Conservation (phyloP, 2,329 filamentous ascomycete species). For the Hypocreales sp. region DNA sequence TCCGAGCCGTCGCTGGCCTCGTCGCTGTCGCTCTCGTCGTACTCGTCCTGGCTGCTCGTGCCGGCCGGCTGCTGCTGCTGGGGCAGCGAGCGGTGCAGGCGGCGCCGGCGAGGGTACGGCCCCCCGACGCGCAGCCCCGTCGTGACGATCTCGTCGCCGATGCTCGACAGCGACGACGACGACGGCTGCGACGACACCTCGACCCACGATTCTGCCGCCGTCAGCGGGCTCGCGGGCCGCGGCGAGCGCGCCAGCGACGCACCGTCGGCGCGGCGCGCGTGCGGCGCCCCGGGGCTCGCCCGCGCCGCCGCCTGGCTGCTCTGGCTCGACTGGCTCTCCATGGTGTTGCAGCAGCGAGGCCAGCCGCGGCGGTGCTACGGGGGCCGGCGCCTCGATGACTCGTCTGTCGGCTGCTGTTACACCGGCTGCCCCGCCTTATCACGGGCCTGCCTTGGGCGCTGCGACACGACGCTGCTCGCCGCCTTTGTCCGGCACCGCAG, state of each 20-base stretch:
- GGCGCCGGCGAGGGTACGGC: constrained; percentile 45
- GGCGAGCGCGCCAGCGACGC: constrained; percentile 5
- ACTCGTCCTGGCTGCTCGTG: constrained; percentile 80
- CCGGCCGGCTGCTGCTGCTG: constrained; percentile 27
- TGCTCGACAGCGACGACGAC: constrained; percentile 79
- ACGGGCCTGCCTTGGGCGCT: too few species aligned
- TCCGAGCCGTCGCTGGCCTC: constrained; percentile 42
- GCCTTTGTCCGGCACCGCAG: too few species aligned
- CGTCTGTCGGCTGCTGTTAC: too few species aligned
- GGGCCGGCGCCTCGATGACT: too few species aligned
- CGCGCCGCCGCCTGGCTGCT: constrained; percentile 11
- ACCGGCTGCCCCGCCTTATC: too few species aligned
- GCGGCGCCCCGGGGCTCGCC: constrained; percentile 14
- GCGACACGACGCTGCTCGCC: too few species aligned
- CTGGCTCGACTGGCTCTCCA: constrained; percentile 13
- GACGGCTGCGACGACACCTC: constrained; percentile 88
- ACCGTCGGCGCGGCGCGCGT: constrained; percentile 21
- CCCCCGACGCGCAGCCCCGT: constrained; percentile 68
- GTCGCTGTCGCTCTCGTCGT: constrained; percentile 85
- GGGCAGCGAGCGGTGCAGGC: constrained; percentile 18
- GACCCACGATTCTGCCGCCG: constrained; percentile 77
- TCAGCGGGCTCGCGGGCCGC: constrained; percentile 4
- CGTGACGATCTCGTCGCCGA: constrained; percentile 78
- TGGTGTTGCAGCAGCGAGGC: too few species aligned
- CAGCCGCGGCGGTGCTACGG: too few species aligned